Conservation (phyloP, 1,284 basidiomycete species). For the Ustilago bromivora region DNA sequence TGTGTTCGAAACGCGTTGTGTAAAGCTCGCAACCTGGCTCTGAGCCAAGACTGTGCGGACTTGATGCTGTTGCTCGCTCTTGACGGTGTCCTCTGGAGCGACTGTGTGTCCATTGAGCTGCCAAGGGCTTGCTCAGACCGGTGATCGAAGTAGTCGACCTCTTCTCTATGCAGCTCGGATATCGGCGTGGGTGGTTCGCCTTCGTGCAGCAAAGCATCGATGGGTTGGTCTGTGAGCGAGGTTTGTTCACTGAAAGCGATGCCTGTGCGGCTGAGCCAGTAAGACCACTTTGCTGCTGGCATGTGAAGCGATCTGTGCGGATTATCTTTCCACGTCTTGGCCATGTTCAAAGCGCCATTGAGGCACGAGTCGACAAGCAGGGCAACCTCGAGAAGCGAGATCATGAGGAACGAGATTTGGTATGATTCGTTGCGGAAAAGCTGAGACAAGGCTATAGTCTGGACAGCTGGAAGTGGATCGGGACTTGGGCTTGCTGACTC, state of each 20-base stretch:
- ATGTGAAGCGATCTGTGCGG: conserved; percentile 19
- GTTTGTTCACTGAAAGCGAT: conserved; percentile 13
- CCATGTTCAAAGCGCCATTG: conserved; percentile 18
- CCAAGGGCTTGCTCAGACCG: conserved; percentile 15
- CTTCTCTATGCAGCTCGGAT: conserved; percentile 6
- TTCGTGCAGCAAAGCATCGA: conserved; percentile 35
- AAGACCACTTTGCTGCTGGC: conserved; percentile 37
- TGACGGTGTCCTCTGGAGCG: conserved; percentile 21
- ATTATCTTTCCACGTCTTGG: conserved; percentile 19
- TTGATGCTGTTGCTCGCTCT: conserved; percentile 24
- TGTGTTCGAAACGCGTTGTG: conserved; percentile 11
- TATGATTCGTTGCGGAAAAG: conserved; percentile 56
- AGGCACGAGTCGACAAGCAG: conserved; percentile 38
- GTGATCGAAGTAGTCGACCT: conserved; percentile 31
- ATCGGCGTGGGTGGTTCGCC: conserved; percentile 24
- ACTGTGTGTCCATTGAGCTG: not conserved
- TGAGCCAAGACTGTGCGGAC: conserved; percentile 7
- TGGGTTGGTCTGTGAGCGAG: conserved; percentile 25
- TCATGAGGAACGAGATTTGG: conserved; percentile 51
- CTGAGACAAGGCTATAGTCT: conserved; percentile 7
- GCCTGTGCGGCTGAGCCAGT: conserved; percentile 36
- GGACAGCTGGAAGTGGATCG: not conserved
- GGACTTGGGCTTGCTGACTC: not conserved
- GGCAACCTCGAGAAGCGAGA: conserved; percentile 60
- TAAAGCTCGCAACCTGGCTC: conserved; percentile 7